Base-by-base conservation (phyloP, 169 alveolate genomes). In the Fabrea salina region DNA sequence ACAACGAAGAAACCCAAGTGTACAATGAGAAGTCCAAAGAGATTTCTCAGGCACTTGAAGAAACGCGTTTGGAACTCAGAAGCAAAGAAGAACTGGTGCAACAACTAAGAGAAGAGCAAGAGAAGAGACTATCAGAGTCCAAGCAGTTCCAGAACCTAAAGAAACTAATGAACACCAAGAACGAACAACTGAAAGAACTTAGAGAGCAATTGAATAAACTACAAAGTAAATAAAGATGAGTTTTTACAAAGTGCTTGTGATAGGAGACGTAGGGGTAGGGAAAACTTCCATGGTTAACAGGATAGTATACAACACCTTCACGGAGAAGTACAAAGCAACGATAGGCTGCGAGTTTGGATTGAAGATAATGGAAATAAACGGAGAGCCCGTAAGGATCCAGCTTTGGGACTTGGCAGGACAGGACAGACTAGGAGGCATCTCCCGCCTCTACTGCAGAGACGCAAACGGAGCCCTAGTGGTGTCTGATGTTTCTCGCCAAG, bases 361-460 rank as follows among this genome's bases (percentile, higher is more conserved):
- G 47, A 89, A 89, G 57, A 72, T 89, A n/a, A 78, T 71, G n/a
- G 79, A 89, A 79, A 53, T 82, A 39, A 85, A 82, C 32, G 94
- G 82, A 27, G 74, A 72, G 50, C 70, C 44, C 40, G 78, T 85
- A 27, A 53, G 90, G 51, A 71, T 89, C 53, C 84, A 89, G 53
- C 47, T 89, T 25, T 89, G 94, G 94, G 94, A 89, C 57, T 57
- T 88, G 32, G 93, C 90, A 3, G 93, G 93, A 1, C 86, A 88
- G 66, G 91, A 86, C 51, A 75, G 89, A 40, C 75, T 79, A 16
- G 87, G 90, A n/a, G 89, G 92, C 1, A 75, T 89, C 13, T 79
- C 90, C 22, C 87, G 87, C 49, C 66, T 89, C 3, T 89, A 85
- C 43, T 83, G 92, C 66, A 70, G 91, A 84, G 90, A 88, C 51